Evolutionary conservation across 1,139 yeast species (phyloP).

Genomic region (Scheffersomyces illinoinensis): DNA sequence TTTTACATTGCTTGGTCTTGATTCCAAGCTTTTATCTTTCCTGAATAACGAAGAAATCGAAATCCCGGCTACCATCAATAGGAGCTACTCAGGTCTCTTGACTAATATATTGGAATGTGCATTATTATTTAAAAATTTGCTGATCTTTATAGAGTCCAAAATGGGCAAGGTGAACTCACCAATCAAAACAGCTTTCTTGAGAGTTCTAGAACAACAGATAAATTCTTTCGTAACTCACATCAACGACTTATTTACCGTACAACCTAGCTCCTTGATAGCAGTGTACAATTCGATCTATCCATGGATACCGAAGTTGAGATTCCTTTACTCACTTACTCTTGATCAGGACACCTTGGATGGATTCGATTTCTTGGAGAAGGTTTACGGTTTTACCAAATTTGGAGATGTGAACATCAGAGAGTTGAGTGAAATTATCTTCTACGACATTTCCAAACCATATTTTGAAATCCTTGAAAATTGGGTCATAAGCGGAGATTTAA

Average conservation of each 20-base stretch:
- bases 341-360: slow-evolving; percentile 45
- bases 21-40: slow-evolving; percentile 62
- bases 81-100: slow-evolving; percentile 59
- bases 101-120: slow-evolving; percentile 72
- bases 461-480: slow-evolving; percentile 62
- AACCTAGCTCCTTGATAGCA: slow-evolving; percentile 33
- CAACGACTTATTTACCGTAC: slow-evolving; percentile 48
- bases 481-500: slow-evolving; percentile 68
- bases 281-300: slow-evolving; percentile 50
- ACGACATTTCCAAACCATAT: slow-evolving; percentile 58
- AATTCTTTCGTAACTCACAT: slow-evolving; percentile 55
- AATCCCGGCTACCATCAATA: slow-evolving; percentile 56
- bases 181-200: slow-evolving; percentile 61
- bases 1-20: slow-evolving; percentile 72
- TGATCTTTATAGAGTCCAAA: slow-evolving; percentile 27
- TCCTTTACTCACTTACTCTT: slow-evolving; percentile 46
- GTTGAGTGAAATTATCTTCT: slow-evolving; percentile 48
- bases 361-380: slow-evolving; percentile 54
- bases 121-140: slow-evolving; percentile 56
- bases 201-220: slow-evolving; percentile 56
- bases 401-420: slow-evolving; percentile 60
- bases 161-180: slow-evolving; percentile 44
- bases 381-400: slow-evolving; percentile 54
- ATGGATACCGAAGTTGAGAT: slow-evolving; percentile 56
- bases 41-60: slow-evolving; percentile 24